Evolutionary conservation across 163 green algal genomes (phyloP).

Genomic region (Trebouxiophyceae sp.): DNA sequence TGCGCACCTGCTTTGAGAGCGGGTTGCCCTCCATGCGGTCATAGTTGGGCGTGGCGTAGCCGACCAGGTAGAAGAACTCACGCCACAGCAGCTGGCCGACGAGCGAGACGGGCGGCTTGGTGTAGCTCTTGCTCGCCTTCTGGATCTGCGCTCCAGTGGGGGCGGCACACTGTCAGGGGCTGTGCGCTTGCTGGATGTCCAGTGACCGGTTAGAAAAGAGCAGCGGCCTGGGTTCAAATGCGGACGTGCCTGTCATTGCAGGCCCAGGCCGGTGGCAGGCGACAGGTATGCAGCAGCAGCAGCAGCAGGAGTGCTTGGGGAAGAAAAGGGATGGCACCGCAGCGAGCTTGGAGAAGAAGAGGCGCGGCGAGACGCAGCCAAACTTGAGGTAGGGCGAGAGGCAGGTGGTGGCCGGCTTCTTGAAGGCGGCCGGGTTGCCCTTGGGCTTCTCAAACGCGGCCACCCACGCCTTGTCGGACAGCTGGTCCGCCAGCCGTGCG

Average conservation of each 20-base stretch:
- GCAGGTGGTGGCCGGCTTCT: slow-evolving; percentile 70
- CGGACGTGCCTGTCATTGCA: too few relatives aligned
- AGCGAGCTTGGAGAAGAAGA: slow-evolving; percentile 51
- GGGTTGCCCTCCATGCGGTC: slow-evolving; percentile 76
- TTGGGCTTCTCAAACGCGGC: slow-evolving; percentile 67
- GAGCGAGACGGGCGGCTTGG: slow-evolving; percentile 81
- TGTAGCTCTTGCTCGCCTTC: slow-evolving; percentile 47
- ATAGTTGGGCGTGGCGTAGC: slow-evolving; percentile 46
- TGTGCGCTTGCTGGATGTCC: too few relatives aligned
- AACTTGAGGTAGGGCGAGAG: slow-evolving; percentile 93
- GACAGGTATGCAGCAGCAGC: background rate
- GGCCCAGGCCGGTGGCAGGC: too few relatives aligned
- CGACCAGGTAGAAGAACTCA: slow-evolving; percentile 87
- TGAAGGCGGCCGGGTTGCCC: slow-evolving; percentile 64
- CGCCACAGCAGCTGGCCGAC: slow-evolving; percentile 89
- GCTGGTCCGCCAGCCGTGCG: slow-evolving; percentile 34
- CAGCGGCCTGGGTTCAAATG: too few relatives aligned
- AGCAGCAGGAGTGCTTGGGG: background rate
- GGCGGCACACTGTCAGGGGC: too few relatives aligned
- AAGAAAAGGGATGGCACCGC: slow-evolving; percentile 19
- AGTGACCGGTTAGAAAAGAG: too few relatives aligned
- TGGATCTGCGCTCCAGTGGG: slow-evolving; percentile 68
- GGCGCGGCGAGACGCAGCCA: slow-evolving; percentile 72
- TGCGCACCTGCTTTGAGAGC: slow-evolving; percentile 71
- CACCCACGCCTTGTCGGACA: slow-evolving; percentile 52